Evolutionary conservation across 805 yeast species (phyloP).

Genomic region (Candida michaelii): DNA sequence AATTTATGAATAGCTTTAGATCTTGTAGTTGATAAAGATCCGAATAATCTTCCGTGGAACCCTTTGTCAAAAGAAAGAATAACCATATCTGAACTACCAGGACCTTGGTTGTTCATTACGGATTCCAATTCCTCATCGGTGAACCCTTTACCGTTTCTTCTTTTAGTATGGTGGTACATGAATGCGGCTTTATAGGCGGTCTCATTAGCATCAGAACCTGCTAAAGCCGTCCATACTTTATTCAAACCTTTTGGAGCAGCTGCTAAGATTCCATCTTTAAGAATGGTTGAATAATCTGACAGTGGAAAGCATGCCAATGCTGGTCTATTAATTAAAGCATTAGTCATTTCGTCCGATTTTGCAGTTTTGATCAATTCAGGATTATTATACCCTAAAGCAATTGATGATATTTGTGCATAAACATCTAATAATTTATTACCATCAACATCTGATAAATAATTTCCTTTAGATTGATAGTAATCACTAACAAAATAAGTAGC

Average conservation of each 20-base stretch:
- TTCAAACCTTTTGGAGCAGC: conserved; percentile 65
- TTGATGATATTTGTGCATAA: conserved; percentile 44
- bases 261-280: conserved; percentile 51
- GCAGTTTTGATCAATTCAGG: conserved; percentile 40
- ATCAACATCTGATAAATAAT: conserved; percentile 43
- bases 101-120: conserved; percentile 50
- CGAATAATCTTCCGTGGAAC: conserved; percentile 59
- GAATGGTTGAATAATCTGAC: conserved; percentile 49
- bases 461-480: conserved; percentile 38
- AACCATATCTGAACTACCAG: conserved; percentile 54
- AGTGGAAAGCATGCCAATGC: conserved; percentile 49
- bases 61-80: conserved; percentile 54
- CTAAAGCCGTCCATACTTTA: conserved; percentile 62
- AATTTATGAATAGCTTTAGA: conserved; percentile 58
- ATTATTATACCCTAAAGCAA: conserved; percentile 45
- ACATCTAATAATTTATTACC: conserved; percentile 43
- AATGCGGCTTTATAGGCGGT: conserved; percentile 71
- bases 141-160: conserved; percentile 49
- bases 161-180: conserved; percentile 58
- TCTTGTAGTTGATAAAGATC: conserved; percentile 54
- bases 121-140: conserved; percentile 45
- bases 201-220: conserved; percentile 72
- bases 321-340: conserved; percentile 42
- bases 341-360: conserved; percentile 40
- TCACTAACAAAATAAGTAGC: conserved; percentile 44